Conservation (phyloP, 2,329 filamentous ascomycete species). For the Exophiala aquamarina region DNA sequence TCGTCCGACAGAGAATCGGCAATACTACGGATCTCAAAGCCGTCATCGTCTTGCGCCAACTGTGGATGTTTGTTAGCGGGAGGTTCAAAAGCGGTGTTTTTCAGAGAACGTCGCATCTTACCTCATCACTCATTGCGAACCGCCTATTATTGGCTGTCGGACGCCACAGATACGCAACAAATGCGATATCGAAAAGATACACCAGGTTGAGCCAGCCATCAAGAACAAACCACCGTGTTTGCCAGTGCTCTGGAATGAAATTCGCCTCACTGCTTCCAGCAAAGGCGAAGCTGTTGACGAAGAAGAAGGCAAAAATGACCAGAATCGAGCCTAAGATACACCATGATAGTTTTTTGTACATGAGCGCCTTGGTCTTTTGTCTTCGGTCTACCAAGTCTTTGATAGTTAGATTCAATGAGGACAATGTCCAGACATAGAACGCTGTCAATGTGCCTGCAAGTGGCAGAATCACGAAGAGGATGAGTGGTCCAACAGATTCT, state of each 20-base stretch:
- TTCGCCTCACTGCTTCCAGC: slow-evolving; percentile 80
- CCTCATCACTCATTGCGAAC: slow-evolving; percentile 98
- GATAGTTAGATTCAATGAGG: slow-evolving; percentile 90
- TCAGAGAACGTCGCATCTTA: slow-evolving; percentile 35
- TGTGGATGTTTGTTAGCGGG: too few relatives aligned
- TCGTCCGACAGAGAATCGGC: slow-evolving; percentile 58
- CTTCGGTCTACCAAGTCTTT: slow-evolving; percentile 95
- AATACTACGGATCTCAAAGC: slow-evolving; percentile 93
- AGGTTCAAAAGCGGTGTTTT: slow-evolving; percentile 31
- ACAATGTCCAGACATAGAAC: slow-evolving; percentile 98
- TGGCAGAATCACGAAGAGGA: slow-evolving; percentile 89
- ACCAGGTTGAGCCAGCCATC: slow-evolving; percentile 98
- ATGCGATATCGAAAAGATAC: slow-evolving; percentile 89
- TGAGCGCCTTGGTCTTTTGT: slow-evolving; percentile 86
- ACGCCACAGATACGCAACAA: slow-evolving; percentile 93
- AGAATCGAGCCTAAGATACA: slow-evolving; percentile 88
- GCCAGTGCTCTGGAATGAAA: slow-evolving; percentile 96
- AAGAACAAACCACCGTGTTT: slow-evolving; percentile 93
- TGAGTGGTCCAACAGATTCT: slow-evolving; percentile 82
- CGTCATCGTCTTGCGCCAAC: slow-evolving; percentile 96
- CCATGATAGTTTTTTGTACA: slow-evolving; percentile 99
- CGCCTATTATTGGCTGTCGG: slow-evolving; percentile 94
- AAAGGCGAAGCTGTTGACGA: slow-evolving; percentile 95
- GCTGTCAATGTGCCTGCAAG: slow-evolving; percentile 88
- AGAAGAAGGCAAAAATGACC: slow-evolving; percentile 97